Conservation (phyloP, 2,329 filamentous ascomycete genomes). For the Clarireedia sp. region DNA sequence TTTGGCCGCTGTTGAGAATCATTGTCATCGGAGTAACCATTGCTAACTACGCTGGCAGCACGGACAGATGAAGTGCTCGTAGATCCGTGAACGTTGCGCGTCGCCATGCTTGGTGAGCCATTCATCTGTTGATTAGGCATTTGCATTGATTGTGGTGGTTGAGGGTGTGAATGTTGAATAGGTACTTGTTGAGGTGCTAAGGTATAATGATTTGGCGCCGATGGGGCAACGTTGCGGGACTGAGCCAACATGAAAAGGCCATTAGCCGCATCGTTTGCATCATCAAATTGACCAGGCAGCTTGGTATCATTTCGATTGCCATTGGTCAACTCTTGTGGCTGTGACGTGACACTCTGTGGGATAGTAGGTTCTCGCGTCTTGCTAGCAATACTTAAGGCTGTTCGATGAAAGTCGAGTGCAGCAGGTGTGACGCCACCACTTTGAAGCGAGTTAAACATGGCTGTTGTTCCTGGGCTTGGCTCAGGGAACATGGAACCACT, state of each 20-base stretch:
- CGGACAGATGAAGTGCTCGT: constrained; percentile 37
- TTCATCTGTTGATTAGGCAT: not conserved
- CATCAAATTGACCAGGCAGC: constrained; percentile 60
- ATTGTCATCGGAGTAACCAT: constrained; percentile 48
- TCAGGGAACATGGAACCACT: constrained; percentile 96
- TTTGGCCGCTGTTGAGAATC: constrained; percentile 56
- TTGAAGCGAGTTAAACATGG: constrained; percentile 69
- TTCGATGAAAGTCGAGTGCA: constrained; percentile 90
- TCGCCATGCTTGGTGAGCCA: not conserved
- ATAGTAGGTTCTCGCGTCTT: constrained; percentile 46
- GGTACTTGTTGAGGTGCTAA: not conserved
- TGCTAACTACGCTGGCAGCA: constrained; percentile 56
- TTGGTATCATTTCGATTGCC: constrained; percentile 6
- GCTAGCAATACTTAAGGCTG: constrained; percentile 73
- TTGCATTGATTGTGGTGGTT: not conserved
- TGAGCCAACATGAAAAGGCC: constrained; percentile 86
- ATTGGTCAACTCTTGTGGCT: constrained; percentile 40
- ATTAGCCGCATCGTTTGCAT: constrained; percentile 88
- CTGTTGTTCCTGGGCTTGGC: constrained; percentile 78
- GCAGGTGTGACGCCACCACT: constrained; percentile 80
- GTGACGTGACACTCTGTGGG: constrained; percentile 35
- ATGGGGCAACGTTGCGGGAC: constrained; percentile 46
- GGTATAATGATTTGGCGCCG: constrained; percentile 27
- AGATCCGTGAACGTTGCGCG: constrained; percentile 22
- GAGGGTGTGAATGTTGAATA: not conserved